These are phyloP conservation scores for Magnusiomyces ingens DNA, from an alignment of 1,139 yeast species.

Conservation along the genomic window DNA sequence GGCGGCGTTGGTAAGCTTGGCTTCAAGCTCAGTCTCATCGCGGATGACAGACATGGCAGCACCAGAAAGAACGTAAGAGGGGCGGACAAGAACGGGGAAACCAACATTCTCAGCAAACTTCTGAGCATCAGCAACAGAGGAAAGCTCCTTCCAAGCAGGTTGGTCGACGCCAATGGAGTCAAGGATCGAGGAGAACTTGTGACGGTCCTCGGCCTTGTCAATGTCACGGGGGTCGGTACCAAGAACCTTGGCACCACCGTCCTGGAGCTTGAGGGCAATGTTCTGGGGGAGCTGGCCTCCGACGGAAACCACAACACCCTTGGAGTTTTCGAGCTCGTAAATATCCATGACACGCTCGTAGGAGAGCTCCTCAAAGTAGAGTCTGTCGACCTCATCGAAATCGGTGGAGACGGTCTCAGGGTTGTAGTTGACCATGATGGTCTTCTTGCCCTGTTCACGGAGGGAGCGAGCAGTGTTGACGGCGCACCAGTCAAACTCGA, in stretches of 20 bases:
- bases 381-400: constrained; percentile 96
- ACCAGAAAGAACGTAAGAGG: constrained; percentile 95
- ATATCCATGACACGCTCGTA: constrained; percentile 93
- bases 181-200: constrained; percentile 96
- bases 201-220: constrained; percentile 96
- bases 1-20: constrained; percentile 86
- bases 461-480: constrained; percentile 92
- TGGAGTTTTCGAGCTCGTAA: constrained; percentile 83
- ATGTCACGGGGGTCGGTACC: constrained; percentile 99
- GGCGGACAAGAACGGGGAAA: constrained; percentile 95
- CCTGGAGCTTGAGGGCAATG: constrained; percentile 87
- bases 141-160: constrained; percentile 98
- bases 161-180: constrained; percentile 97
- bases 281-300: constrained; percentile 99
- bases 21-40: constrained; percentile 80
- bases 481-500: constrained; percentile 95
- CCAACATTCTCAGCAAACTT: constrained; percentile 84
- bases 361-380: constrained; percentile 92
- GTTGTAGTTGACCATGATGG: constrained; percentile 95
- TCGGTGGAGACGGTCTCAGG: constrained; percentile 99
- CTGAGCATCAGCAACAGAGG: constrained; percentile 90
- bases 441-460: constrained; percentile 79
- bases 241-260: constrained; percentile 89
- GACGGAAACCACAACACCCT: constrained; percentile 94
- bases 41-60: constrained; percentile 99